Evolutionary conservation across 441 rosid genomes (phyloP).

Genomic region (Omphalea diandra): DNA sequence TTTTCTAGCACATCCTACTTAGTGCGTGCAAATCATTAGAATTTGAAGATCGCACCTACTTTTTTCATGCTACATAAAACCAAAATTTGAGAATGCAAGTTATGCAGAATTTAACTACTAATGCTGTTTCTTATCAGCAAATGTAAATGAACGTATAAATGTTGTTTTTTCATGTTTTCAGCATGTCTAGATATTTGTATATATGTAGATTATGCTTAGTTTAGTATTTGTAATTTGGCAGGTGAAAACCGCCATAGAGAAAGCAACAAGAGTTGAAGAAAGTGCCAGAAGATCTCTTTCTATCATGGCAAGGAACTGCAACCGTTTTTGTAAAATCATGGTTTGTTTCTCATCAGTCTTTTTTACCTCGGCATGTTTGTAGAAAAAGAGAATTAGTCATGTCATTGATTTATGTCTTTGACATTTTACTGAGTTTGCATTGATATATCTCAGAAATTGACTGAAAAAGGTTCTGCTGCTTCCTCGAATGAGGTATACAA

Average conservation of each 20-base stretch:
- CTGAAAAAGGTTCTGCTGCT: slow-evolving; percentile 35
- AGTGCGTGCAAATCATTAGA: neutral
- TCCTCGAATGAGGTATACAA: slow-evolving; percentile 34
- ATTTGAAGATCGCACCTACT: neutral
- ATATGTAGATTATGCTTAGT: neutral
- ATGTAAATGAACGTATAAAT: neutral
- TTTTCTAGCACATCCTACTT: neutral
- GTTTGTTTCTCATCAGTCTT: slow-evolving; percentile 40
- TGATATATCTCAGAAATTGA: slow-evolving; percentile 47
- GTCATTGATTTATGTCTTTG: neutral
- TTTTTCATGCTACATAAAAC: neutral
- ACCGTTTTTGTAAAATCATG: slow-evolving; percentile 92
- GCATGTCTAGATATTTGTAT: neutral
- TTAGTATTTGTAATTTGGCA: slow-evolving; percentile 26
- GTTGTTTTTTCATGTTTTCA: neutral
- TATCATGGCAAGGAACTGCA: slow-evolving; percentile 70
- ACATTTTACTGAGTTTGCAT: slow-evolving; percentile 16
- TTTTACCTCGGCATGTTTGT: neutral
- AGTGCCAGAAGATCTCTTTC: slow-evolving; percentile 61
- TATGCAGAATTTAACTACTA: neutral
- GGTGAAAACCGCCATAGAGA: slow-evolving; percentile 50
- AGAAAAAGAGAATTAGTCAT: slow-evolving; percentile 1
- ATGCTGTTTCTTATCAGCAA: neutral
- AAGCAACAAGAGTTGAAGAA: slow-evolving; percentile 65
- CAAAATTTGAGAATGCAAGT: neutral